Evolutionary conservation across 352 stramenopile species (phyloP), one percentile per base, ranked within the genome.

Genomic region (Phytopythium helicoides): DNA sequence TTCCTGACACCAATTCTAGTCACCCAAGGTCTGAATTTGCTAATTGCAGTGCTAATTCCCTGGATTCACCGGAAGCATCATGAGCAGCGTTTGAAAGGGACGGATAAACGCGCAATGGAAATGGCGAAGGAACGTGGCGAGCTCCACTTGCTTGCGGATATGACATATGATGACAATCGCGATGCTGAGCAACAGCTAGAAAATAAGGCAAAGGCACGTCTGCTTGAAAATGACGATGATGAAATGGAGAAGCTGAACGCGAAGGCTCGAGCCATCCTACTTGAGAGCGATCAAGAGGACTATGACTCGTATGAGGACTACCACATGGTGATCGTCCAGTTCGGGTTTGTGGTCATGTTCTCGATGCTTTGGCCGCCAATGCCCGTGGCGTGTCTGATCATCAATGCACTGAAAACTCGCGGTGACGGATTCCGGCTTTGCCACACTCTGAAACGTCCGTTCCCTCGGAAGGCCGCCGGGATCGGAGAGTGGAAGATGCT

Each of bases 281-380:
- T 89, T 36, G 75, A 93, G 44, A 78, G 78, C 37, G 68, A 87
- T 45, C 80, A 91, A 41, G 73, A 82, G 26, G 76, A 87, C 51
- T 93, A 91, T 62, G 82, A 93, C 35, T 79, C 82, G 48, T 91
- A 91, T 56, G 71, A 83, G 47, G 82, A 93, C 48, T 93, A 91
- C 45, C 82, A 93, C 47, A 70, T 87, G 36, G 73, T 82, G 52
- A 93, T 66, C 2, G 82, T 93, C 12, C 82, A 93, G 59, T 93
- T 88, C 56, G 82, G 82, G 38, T 93, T 93, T 47, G 80, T 91
- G 15, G 80, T 91, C 55, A 93, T 93, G 82, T 93, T 93, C 50
- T 91, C 80, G 23, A 93, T 86, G 69, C 62, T 93, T 23, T 93
- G 82, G 82, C 82, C 82, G 25, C 69, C 79, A 15, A 93, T 93